Evolutionary conservation across 192 early-diverging fungal genomes (phyloP).

Genomic region (Kappamyces sp.): DNA sequence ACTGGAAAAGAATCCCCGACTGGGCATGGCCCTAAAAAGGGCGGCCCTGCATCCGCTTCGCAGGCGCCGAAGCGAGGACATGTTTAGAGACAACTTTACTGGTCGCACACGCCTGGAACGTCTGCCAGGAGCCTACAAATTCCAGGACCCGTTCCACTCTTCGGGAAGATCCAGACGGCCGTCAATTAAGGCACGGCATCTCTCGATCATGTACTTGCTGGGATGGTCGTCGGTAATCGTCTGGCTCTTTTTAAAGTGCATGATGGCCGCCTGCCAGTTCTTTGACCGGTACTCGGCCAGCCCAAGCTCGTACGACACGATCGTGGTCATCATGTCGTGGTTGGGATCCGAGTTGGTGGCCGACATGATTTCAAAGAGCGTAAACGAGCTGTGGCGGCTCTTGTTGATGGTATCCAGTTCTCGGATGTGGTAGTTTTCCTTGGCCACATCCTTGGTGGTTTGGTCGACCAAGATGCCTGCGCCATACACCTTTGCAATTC

Average conservation of each 20-base stretch:
- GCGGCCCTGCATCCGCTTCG: too few species aligned
- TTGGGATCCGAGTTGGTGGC: constrained; percentile 14
- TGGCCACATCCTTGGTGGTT: constrained; percentile 30
- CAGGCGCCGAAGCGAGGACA: too few species aligned
- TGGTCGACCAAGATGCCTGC: constrained; percentile 30
- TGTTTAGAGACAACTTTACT: too few species aligned
- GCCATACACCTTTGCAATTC: constrained; percentile 28
- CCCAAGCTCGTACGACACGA: constrained; percentile 53
- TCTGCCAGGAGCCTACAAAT: not conserved
- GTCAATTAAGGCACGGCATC: constrained; percentile 36
- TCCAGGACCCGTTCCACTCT: constrained; percentile 43
- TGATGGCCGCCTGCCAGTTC: constrained; percentile 37
- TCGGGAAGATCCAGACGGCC: constrained; percentile 29
- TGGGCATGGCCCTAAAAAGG: too few species aligned
- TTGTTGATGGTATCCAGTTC: constrained; percentile 31
- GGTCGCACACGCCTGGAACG: too few species aligned
- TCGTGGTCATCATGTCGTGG: constrained; percentile 31
- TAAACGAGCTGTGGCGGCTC: constrained; percentile 17
- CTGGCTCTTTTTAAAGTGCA: constrained; percentile 47
- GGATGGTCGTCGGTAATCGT: constrained; percentile 39
- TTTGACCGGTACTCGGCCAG: constrained; percentile 37
- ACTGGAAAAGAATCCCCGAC: too few species aligned
- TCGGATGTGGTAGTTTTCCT: constrained; percentile 38
- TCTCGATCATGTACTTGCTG: constrained; percentile 28
- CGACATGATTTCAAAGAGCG: constrained; percentile 39